A percentile compares a stretch with the other conserved stretches of the same genome.
Evolutionary conservation across 345 rosid species (phyloP).

Genomic region (Aquilaria yunnanensis): DNA sequence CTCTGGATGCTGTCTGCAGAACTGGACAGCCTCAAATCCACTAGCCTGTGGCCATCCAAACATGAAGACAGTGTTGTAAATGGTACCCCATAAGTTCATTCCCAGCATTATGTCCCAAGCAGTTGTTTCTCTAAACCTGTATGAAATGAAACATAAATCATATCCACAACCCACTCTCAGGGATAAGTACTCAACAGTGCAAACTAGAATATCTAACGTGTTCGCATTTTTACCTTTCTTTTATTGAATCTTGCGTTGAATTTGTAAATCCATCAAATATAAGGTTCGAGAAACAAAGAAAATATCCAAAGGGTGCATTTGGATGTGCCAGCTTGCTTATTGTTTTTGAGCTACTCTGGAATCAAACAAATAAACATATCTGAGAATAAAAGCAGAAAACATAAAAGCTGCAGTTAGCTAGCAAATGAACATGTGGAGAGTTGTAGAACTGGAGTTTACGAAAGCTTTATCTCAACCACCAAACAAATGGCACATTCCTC

Average conservation of each 20-base stretch:
- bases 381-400: not conserved
- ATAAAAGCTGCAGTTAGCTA: too few species aligned
- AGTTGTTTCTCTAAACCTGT: constrained; percentile 76
- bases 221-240: constrained; percentile 42
- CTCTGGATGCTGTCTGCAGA: constrained; percentile 87
- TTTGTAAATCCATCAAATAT: constrained; percentile 98
- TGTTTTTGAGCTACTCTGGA: constrained; percentile 92
- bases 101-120: constrained; percentile 98
- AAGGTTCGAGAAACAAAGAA: constrained; percentile 87
- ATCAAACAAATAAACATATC: constrained; percentile 8
- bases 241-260: constrained; percentile 95
- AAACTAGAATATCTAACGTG: not conserved
- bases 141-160: not conserved
- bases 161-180: constrained; percentile 1
- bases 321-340: constrained; percentile 93
- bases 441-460: too few species aligned
- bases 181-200: not conserved
- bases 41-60: constrained; percentile 71
- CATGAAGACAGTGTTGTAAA: constrained; percentile 89
- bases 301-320: constrained; percentile 92
- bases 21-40: constrained; percentile 65
- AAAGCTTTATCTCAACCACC: not conserved
- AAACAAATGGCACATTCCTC: constrained; percentile 1
- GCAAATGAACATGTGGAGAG: too few species aligned
- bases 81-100: constrained; percentile 94